phyloP scores from a whole-genome alignment of 2,329 filamentous ascomycete species.

The Colletotrichum scovillei region DNA sequence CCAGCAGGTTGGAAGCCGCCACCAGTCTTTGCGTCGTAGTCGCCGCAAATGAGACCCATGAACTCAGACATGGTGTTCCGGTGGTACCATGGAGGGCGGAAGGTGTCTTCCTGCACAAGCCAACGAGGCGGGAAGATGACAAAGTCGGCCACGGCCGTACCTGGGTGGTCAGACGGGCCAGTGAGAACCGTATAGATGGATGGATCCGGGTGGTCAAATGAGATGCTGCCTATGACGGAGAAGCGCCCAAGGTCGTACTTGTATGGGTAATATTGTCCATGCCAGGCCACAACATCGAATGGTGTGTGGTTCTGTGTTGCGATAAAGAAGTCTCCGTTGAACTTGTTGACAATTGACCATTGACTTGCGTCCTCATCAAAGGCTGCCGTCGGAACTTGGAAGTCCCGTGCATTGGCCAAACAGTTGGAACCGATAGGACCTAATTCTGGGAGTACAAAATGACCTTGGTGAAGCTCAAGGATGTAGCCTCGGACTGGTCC shows the following conservation, averaged over 20 bases:
- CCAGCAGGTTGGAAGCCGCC: slow-evolving; percentile 56
- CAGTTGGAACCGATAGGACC: slow-evolving; percentile 75
- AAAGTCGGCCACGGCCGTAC: slow-evolving; percentile 68
- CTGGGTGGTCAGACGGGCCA: slow-evolving; percentile 58
- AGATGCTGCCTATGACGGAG: slow-evolving; percentile 70
- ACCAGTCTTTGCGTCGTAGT: slow-evolving; percentile 61
- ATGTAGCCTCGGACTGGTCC: slow-evolving; percentile 74
- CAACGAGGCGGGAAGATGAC: slow-evolving; percentile 71
- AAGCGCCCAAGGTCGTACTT: slow-evolving; percentile 76
- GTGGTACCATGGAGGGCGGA: slow-evolving; percentile 70
- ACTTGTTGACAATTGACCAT: slow-evolving; percentile 65
- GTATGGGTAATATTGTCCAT: slow-evolving; percentile 75
- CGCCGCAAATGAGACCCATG: slow-evolving; percentile 57
- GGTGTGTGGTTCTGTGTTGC: slow-evolving; percentile 70
- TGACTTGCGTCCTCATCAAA: slow-evolving; percentile 63
- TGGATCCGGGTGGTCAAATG: slow-evolving; percentile 74
- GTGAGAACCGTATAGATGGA: slow-evolving; percentile 72
- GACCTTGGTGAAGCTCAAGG: slow-evolving; percentile 73
- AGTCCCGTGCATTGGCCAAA: slow-evolving; percentile 75
- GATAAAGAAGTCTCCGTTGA: slow-evolving; percentile 68
- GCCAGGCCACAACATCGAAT: slow-evolving; percentile 76
- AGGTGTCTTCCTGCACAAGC: slow-evolving; percentile 68
- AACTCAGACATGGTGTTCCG: slow-evolving; percentile 62
- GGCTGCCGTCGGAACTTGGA: slow-evolving; percentile 69
- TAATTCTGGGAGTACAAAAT: slow-evolving; percentile 74